Base-by-base conservation (phyloP, 495 filamentous ascomycete species). In the Lepidopterella palustris region DNA sequence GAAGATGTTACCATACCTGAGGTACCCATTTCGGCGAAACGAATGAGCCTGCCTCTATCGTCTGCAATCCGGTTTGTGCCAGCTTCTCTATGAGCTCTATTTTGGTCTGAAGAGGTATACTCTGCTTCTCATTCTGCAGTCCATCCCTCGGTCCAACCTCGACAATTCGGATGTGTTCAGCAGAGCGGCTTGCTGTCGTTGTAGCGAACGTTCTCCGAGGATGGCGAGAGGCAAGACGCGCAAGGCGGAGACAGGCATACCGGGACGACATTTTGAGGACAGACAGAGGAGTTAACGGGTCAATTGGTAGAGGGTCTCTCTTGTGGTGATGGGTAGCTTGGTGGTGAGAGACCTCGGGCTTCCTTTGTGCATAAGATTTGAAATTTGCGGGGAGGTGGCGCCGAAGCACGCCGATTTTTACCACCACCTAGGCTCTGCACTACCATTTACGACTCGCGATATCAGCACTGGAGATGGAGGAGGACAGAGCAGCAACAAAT, bases 1-100 rank as follows among this genome's bases (percentile, higher is more conserved):
- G 25, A 20, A 48, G 10, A 10, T 45, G 31, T 27, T 39, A 21
- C 45, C 74, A 61, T 71, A 93, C 90, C 81, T 96, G 95, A 26
- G 93, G 93, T 21, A 97, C 91, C 93, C 93, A 97, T 87, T 96
- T 97, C 6, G 91, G 92, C 52, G 87, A 81, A 6, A 97, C 92
- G 71, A 98, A 98, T 2, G 90, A 91, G 1, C 93, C 93, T 23
- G 93, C 93, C 72, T 98, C 93, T 62, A 98, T 96, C 45, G 86
- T 87, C 3, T 79, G 80, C 21, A 98, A 76, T 0, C 93, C 93
- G 0, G 92, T 93, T 65, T 82, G 82, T n/a, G 91, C 87, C 42
- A 98, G 76, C 57, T 82, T 79, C 62, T 85, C 77, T 51, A 97
- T 87, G 56, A 97, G 73, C 60, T 95, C 83, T 32, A 97, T 80